A percentile compares a stretch with the other conserved stretches of the same genome.
Evolutionary conservation across 2,329 filamentous ascomycete species (phyloP).

Genomic region (Phaeomoniella chlamydospora): DNA sequence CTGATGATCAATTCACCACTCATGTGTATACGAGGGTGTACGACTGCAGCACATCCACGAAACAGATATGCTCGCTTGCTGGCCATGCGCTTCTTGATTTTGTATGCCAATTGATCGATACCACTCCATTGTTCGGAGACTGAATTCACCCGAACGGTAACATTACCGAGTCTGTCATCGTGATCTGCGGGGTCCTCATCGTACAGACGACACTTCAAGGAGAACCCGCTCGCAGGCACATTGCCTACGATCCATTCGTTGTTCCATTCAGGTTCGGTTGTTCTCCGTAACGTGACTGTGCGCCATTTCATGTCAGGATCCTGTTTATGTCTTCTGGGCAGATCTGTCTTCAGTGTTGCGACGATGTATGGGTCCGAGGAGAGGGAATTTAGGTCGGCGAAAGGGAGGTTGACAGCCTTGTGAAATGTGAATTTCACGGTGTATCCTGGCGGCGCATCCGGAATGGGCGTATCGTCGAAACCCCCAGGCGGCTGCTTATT

Average conservation of each 20-base stretch:
- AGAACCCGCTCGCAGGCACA: conserved; percentile 66
- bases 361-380: conserved; percentile 74
- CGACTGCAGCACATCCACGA: conserved; percentile 50
- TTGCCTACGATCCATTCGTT: conserved; percentile 81
- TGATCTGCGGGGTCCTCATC: conserved; percentile 80
- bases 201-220: conserved; percentile 71
- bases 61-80: conserved; percentile 77
- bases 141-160: conserved; percentile 50
- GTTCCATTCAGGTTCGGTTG: conserved; percentile 66
- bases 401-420: conserved; percentile 64
- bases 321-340: conserved; percentile 71
- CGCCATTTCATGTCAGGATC: conserved; percentile 63
- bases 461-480: conserved; percentile 66
- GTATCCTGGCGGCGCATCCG: conserved; percentile 60
- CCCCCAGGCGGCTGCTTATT: conserved; percentile 51
- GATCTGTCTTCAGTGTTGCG: conserved; percentile 56
- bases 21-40: conserved; percentile 49
- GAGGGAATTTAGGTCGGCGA: conserved; percentile 61
- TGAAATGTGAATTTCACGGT: conserved; percentile 78
- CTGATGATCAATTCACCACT: conserved; percentile 58
- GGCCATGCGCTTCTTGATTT: conserved; percentile 68
- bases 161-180: conserved; percentile 79
- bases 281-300: conserved; percentile 59
- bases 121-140: conserved; percentile 55
- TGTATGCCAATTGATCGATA: conserved; percentile 48